phyloP scores from a whole-genome alignment of 768 basidiomycete genomes.

The Agrocybe pediades region DNA sequence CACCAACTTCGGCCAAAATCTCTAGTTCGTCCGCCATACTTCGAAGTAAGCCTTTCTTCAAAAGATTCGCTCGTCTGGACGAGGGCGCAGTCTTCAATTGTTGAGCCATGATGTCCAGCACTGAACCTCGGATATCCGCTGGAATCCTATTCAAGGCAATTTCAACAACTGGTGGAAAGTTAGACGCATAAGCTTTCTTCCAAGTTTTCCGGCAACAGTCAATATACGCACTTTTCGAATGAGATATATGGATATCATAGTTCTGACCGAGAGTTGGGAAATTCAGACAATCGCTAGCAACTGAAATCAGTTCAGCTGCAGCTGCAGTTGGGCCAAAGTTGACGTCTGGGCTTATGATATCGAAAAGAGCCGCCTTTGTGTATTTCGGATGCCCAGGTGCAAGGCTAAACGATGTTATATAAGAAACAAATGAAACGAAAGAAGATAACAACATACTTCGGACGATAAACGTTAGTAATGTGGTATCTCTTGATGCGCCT shows the following conservation, averaged over 20 bases:
- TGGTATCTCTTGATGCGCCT: constrained; percentile 84
- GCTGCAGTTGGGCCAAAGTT: constrained; percentile 65
- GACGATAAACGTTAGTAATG: constrained; percentile 70
- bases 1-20: constrained; percentile 62
- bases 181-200: neutral
- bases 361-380: constrained; percentile 76
- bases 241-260: constrained; percentile 80
- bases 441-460: constrained; percentile 50
- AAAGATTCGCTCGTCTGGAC: constrained; percentile 68
- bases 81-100: constrained; percentile 64
- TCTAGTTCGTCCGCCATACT: constrained; percentile 77
- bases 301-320: constrained; percentile 71
- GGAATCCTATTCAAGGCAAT: constrained; percentile 64
- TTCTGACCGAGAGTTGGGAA: constrained; percentile 70
- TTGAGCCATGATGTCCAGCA: constrained; percentile 61
- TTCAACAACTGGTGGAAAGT: constrained; percentile 58
- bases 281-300: constrained; percentile 67
- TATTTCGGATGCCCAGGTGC: constrained; percentile 74
- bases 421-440: neutral
- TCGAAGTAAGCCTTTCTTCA: constrained; percentile 71
- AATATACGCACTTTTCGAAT: constrained; percentile 62
- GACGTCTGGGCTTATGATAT: constrained; percentile 80
- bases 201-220: neutral
- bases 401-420: constrained; percentile 36
- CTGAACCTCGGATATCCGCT: constrained; percentile 49